Percentiles rank a stretch among this genome's conserved stretches.
Evolutionary conservation across 768 basidiomycete genomes (phyloP).

Genomic region (Auricularia auricula-judae): DNA sequence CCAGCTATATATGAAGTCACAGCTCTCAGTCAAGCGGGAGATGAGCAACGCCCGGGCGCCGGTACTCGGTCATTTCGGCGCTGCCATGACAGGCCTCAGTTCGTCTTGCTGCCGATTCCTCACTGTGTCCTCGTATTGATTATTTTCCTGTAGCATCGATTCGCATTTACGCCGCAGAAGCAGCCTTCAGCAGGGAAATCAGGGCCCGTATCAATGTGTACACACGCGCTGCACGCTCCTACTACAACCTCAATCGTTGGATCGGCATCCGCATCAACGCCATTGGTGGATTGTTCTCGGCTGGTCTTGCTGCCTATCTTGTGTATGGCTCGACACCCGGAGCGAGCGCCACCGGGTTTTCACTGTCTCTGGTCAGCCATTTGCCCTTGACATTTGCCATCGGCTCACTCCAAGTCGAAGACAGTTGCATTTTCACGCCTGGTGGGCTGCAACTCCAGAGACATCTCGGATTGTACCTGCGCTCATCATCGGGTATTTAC

Average conservation of each 20-base stretch:
- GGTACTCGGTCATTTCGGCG: conserved; percentile 23
- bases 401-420: not conserved
- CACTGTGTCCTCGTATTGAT: conserved; percentile 1
- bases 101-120: conserved; percentile 2
- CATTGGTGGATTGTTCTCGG: conserved; percentile 23
- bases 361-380: not conserved
- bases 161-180: conserved; percentile 24
- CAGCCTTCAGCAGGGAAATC: conserved; percentile 15
- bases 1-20: conserved; percentile 25
- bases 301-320: conserved; percentile 21
- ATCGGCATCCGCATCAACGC: conserved; percentile 22
- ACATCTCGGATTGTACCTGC: too few species aligned
- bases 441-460: not conserved
- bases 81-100: conserved; percentile 20
- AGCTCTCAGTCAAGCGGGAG: conserved; percentile 24
- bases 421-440: not conserved
- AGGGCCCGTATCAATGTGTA: conserved; percentile 17
- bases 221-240: not conserved
- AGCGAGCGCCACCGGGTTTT: not conserved
- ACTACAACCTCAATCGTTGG: conserved; percentile 14
- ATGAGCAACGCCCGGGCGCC: conserved; percentile 23
- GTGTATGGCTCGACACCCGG: conserved; percentile 13
- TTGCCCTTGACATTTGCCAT: too few species aligned
- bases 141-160: conserved; percentile 15
- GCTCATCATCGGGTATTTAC: not conserved